Base-by-base conservation (phyloP, 2,329 filamentous ascomycete genomes). In the Alternaria consortialis region DNA sequence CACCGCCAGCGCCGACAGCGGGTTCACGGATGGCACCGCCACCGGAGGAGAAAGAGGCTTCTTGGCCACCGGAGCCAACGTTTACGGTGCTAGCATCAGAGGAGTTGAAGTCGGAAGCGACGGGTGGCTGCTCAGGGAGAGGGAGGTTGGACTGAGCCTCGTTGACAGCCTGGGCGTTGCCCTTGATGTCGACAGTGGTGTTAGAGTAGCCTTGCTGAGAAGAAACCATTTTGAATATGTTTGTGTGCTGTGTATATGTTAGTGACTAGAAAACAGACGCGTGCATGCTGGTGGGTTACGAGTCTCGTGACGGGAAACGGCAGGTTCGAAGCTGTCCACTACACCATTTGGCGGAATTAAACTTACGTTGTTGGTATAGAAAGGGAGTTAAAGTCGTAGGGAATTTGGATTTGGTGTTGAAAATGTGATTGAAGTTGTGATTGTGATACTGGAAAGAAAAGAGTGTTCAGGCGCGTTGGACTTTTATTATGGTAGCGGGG, bases 101-200 rank as follows among this genome's bases (percentile, higher is more conserved):
- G 0, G 90, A 92, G 77, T 94, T 88, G 85, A 88, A 93, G 83
- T 95, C 91, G 5, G 90, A 91, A n/a, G 87, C 81, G n/a, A 80
- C 82, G 1, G 91, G 91, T 23, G 92, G 92, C 67, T 94, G 84
- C 2, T 94, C 91, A 17, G 92, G 92, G 52, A 94, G 87, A 53
- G 91, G 91, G 32, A 96, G 88, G 80, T 93, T 92, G 77, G 88
- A 81, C 80, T 90, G 85, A 73, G 84, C 84, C 78, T 91, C 80
- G 53, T 89, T 86, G 74, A 94, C 90, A 78, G 90, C 82, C 56
- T 90, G 46, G 27, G 64, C 29, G 52, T 75, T 71, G 56, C 69
- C 72, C 53, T 73, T 63, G 69, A 74, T 73, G 64, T 71, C 71
- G 57, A 48, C 46, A 48, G 55, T 53, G 43, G 68, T 70, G 23